These are phyloP conservation scores for Spathaspora sp. DNA, from an alignment of 1,139 yeast species.

Conservation along the genomic window DNA sequence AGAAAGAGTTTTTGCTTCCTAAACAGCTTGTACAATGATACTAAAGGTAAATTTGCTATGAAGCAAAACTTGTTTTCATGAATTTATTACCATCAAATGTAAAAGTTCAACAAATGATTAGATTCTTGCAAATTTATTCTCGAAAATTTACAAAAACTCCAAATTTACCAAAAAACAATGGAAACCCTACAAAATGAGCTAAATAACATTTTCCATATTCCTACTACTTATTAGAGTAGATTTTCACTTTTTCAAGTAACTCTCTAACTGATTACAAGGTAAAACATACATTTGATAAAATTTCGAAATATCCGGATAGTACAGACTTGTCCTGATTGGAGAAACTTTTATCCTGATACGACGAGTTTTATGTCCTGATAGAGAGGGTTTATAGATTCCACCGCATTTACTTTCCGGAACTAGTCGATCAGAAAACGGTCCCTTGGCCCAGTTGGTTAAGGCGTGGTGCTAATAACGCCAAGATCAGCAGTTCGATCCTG, in stretches of 20 bases:
- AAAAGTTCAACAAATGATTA: not conserved
- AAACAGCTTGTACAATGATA: not conserved
- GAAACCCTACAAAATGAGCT: too few species aligned
- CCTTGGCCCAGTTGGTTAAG: constrained; percentile 91
- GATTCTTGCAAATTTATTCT: not conserved
- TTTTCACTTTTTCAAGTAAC: not conserved
- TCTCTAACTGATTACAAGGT: too few species aligned
- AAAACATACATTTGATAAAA: not conserved
- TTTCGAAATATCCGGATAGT: not conserved
- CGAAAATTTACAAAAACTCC: not conserved
- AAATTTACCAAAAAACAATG: too few species aligned
- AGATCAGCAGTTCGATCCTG: constrained; percentile 87
- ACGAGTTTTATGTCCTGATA: not conserved
- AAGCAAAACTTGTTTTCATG: not conserved
- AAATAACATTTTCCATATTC: too few species aligned
- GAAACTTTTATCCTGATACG: not conserved
- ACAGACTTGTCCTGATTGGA: not conserved
- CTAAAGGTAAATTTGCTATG: not conserved
- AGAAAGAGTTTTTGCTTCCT: too few species aligned
- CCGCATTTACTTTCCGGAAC: too few species aligned
- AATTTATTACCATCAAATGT: not conserved
- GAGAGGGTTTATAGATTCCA: not conserved
- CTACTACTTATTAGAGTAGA: not conserved
- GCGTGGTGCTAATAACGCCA: constrained; percentile 89
- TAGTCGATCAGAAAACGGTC: constrained; percentile 36